Evolutionary conservation across 768 basidiomycete species (phyloP).

Genomic region (Leucosporidium scottii): DNA sequence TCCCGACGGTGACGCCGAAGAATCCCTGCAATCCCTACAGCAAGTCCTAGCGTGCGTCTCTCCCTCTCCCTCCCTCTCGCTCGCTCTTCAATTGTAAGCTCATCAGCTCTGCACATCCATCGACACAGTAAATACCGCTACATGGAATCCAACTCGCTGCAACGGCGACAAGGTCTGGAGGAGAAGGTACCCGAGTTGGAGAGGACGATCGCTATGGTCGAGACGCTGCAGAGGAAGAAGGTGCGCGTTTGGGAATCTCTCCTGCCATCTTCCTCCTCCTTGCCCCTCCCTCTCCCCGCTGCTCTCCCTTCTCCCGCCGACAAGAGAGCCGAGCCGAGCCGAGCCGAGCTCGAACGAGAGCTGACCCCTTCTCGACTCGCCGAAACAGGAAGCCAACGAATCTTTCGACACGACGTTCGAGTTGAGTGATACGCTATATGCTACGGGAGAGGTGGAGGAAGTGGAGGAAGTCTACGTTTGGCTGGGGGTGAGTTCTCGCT

Average conservation of each 20-base stretch:
- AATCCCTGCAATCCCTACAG: conserved; percentile 69
- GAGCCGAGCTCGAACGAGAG: no score
- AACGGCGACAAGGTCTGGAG: conserved; percentile 69
- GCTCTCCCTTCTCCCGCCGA: no score
- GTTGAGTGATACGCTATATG: conserved; percentile 88
- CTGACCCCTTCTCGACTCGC: neutral
- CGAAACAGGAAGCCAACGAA: conserved; percentile 41
- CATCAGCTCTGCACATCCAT: neutral
- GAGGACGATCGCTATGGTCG: conserved; percentile 85
- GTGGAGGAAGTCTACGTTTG: conserved; percentile 86
- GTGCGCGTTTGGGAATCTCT: no score
- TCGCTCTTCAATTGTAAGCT: no score
- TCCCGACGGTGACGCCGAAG: conserved; percentile 68
- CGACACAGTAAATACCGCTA: conserved; percentile 85
- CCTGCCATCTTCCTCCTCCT: no score
- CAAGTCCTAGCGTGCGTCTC: conserved; percentile 82
- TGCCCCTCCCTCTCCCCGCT: neutral
- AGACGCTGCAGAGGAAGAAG: conserved; percentile 50
- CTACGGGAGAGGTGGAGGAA: conserved; percentile 79
- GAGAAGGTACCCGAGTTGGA: conserved; percentile 95
- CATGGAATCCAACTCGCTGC: conserved; percentile 81
- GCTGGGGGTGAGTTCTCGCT: conserved; percentile 66
- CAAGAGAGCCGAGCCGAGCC: no score
- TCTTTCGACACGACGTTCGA: conserved; percentile 81
- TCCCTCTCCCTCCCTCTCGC: neutral